These are phyloP conservation scores for Claviceps sp. DNA, from an alignment of 2,329 filamentous ascomycete genomes.

Conservation along the genomic window DNA sequence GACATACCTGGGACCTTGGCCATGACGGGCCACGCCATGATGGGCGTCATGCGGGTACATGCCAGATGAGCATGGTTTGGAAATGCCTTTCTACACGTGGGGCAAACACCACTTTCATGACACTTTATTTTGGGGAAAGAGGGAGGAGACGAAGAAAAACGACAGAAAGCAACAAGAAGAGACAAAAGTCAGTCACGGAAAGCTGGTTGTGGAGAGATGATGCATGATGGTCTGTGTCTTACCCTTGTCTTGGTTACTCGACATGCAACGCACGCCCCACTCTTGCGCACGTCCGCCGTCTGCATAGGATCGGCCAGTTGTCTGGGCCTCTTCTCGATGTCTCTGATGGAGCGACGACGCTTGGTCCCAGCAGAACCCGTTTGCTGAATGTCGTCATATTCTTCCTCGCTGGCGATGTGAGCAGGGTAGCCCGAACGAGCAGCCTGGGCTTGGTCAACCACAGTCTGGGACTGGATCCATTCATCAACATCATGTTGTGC, in stretches of 20 bases:
- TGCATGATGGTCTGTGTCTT: slow-evolving; percentile 16
- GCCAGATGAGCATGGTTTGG: slow-evolving; percentile 26
- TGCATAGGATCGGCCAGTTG: slow-evolving; percentile 27
- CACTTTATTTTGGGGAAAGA: slow-evolving; percentile 14
- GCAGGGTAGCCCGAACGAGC: slow-evolving; percentile 18
- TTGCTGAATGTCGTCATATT: slow-evolving; percentile 12
- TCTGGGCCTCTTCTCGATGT: slow-evolving; percentile 22
- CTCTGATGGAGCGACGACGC: slow-evolving; percentile 21
- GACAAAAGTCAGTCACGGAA: slow-evolving; percentile 12
- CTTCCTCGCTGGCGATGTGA: slow-evolving; percentile 18
- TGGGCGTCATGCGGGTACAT: slow-evolving; percentile 25
- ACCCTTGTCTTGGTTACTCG: slow-evolving; percentile 34
- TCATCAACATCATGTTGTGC: slow-evolving; percentile 22
- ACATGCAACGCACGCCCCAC: slow-evolving; percentile 34
- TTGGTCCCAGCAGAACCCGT: slow-evolving; percentile 18
- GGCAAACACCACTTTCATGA: slow-evolving; percentile 27
- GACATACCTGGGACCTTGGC: slow-evolving; percentile 22
- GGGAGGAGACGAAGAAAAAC: neutral
- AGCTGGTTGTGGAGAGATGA: slow-evolving; percentile 5
- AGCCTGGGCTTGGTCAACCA: slow-evolving; percentile 17
- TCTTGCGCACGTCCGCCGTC: slow-evolving; percentile 35
- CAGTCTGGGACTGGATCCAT: slow-evolving; percentile 26
- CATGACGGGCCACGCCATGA: slow-evolving; percentile 24
- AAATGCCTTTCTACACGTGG: slow-evolving; percentile 27
- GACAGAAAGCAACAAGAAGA: neutral